Evolutionary conservation across 257 asterid genomes (phyloP), one percentile per base, ranked within the genome.

Genomic region (Solanum etuberosum): DNA sequence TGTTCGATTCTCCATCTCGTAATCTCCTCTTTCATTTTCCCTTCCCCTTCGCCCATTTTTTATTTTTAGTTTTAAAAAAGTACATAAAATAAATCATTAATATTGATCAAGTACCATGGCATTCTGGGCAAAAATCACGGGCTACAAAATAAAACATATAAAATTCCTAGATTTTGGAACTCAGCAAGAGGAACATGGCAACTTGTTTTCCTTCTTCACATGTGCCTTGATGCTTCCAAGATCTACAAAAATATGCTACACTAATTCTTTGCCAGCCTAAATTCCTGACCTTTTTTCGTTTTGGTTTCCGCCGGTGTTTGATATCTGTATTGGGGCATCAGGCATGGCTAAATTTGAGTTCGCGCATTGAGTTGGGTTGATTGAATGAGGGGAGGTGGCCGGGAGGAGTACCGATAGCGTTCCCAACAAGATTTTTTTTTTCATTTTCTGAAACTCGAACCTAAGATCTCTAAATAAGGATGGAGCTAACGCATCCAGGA

Each of bases 171-270:
- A 68, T 68, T 68, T 68, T 68, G 76, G 76, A 68, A 68, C 35
- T 48, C 25, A 81, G 29, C 29, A 2, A 31, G 38, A 57, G 85
- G 68, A 83, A 54, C 86, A 83, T 83, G 86, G 71, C 65, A 51
- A 83, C 86, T 29, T 48, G 18, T 83, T 46, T 72, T 72, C 48
- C 80, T 34, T 18, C 46, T 34, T 72, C 48, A 72, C 46, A 72
- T 35, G 77, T 7, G n/a, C 76, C 38, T 15, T 68, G 38, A 15
- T 68, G 43, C 27, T 72, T 72, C 80, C 46, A 34, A 72, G 46
- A 72, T 34, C 9, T 72, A 72, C 27, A 23, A 34, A 32, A 18
- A 34, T 18, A 71, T 71, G 43, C 40, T 72, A 72, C 37, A 72
- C 16, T 70, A 70, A 71, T 32, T 63, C 46, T 32, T 65, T 40